phyloP scores from a whole-genome alignment of 768 basidiomycete genomes.

The Trametes punicea region DNA sequence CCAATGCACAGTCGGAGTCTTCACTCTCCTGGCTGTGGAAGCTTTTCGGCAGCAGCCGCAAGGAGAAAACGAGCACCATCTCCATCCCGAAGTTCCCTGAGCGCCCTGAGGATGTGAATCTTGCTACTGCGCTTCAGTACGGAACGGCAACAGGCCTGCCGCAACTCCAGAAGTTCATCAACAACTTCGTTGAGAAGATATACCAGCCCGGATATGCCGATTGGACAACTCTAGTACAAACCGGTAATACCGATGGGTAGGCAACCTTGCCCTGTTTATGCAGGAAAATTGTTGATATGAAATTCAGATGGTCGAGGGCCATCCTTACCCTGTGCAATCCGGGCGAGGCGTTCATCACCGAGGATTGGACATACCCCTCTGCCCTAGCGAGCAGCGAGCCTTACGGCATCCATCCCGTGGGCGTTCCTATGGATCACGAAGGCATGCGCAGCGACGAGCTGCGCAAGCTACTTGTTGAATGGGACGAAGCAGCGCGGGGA shows the following conservation, averaged over 20 bases:
- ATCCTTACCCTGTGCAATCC: slow-evolving; percentile 61
- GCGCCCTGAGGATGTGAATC: slow-evolving; percentile 48
- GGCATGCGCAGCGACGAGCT: slow-evolving; percentile 67
- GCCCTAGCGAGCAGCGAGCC: slow-evolving; percentile 39
- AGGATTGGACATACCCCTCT: slow-evolving; percentile 78
- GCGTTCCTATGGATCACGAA: slow-evolving; percentile 65
- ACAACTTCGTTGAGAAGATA: slow-evolving; percentile 52
- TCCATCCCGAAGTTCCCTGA: slow-evolving; percentile 60
- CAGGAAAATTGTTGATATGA: background rate
- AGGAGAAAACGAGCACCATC: slow-evolving; percentile 46
- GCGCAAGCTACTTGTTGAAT: slow-evolving; percentile 54
- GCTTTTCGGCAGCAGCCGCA: slow-evolving; percentile 39
- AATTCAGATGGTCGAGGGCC: slow-evolving; percentile 53
- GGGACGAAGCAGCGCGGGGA: slow-evolving; percentile 59
- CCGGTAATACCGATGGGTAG: slow-evolving; percentile 69
- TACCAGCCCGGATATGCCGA: slow-evolving; percentile 61
- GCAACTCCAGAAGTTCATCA: slow-evolving; percentile 51
- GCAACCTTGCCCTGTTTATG: background rate
- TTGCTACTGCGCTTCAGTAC: slow-evolving; percentile 72
- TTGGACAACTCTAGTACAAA: slow-evolving; percentile 52
- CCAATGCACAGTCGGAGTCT: slow-evolving; percentile 21
- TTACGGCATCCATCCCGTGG: slow-evolving; percentile 43
- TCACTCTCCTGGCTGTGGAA: slow-evolving; percentile 59
- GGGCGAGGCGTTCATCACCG: slow-evolving; percentile 54
- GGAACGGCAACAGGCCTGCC: slow-evolving; percentile 50